Conservation (phyloP, 306 rosid genomes). For the Luffa acutangula region DNA sequence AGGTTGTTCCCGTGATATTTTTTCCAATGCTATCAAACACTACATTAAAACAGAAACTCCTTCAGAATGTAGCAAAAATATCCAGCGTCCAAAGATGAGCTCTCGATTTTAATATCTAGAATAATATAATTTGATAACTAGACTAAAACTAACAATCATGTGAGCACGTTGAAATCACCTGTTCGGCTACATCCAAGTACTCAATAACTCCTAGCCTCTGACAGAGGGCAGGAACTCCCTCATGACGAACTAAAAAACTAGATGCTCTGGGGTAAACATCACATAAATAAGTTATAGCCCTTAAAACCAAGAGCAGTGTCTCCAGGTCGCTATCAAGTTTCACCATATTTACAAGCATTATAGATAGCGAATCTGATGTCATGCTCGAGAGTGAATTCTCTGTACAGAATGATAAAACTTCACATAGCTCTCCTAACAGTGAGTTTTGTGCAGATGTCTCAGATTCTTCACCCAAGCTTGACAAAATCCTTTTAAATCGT, state of each 20-base stretch:
- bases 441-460: constrained; percentile 61
- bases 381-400: constrained; percentile 78
- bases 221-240: constrained; percentile 74
- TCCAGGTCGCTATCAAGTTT: constrained; percentile 58
- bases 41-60: constrained; percentile 17
- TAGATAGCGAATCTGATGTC: constrained; percentile 61
- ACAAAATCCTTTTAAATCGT: constrained; percentile 54
- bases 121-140: background rate
- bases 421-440: constrained; percentile 75
- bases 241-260: constrained; percentile 70
- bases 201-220: constrained; percentile 65
- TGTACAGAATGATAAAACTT: constrained; percentile 76
- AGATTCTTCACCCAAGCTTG: constrained; percentile 52
- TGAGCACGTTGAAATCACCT: constrained; percentile 35
- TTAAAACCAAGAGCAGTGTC: constrained; percentile 69
- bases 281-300: constrained; percentile 90
- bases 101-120: constrained; percentile 9
- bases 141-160: background rate
- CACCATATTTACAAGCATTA: constrained; percentile 61
- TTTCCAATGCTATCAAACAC: constrained; percentile 98
- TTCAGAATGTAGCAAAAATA: background rate
- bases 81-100: background rate
- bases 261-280: constrained; percentile 81
- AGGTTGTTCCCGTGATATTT: constrained; percentile 92
- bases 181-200: constrained; percentile 93